Conservation (phyloP, 108 stramenopile genomes). For the Skeletonema costatum region DNA sequence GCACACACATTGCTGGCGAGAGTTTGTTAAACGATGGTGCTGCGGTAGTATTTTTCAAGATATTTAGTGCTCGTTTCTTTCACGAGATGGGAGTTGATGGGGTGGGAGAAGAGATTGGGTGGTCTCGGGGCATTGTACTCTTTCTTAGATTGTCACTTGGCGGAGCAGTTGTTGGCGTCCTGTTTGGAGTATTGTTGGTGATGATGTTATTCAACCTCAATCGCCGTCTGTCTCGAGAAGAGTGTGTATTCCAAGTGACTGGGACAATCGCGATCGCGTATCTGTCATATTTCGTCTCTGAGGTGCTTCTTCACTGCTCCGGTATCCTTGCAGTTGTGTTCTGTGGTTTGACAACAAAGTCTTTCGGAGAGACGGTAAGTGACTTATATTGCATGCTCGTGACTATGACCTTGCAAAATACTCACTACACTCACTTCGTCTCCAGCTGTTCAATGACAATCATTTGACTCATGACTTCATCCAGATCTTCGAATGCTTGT, state of each 20-base stretch:
- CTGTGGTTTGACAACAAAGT: slow-evolving; percentile 65
- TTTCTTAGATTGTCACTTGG: slow-evolving; percentile 83
- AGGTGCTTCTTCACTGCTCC: slow-evolving; percentile 55
- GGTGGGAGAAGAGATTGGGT: slow-evolving; percentile 55
- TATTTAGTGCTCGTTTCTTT: slow-evolving; percentile 68
- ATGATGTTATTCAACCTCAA: slow-evolving; percentile 46
- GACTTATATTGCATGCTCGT: too few species aligned
- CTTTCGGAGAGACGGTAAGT: slow-evolving; percentile 49
- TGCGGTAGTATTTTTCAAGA: slow-evolving; percentile 90
- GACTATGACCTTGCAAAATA: background rate
- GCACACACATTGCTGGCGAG: slow-evolving; percentile 82
- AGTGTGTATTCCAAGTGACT: slow-evolving; percentile 80
- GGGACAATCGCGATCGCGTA: slow-evolving; percentile 79
- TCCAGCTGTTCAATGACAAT: slow-evolving; percentile 52
- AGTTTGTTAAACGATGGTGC: slow-evolving; percentile 88
- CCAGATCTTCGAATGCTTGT: slow-evolving; percentile 75
- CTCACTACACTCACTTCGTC: background rate
- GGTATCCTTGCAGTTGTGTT: slow-evolving; percentile 82
- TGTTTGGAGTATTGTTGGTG: slow-evolving; percentile 58
- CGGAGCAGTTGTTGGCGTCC: slow-evolving; percentile 74
- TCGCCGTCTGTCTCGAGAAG: slow-evolving; percentile 68
- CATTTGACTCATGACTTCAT: slow-evolving; percentile 80
- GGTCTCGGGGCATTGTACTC: slow-evolving; percentile 45
- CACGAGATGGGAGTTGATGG: slow-evolving; percentile 44
- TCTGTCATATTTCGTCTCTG: slow-evolving; percentile 78